Percentiles rank a stretch among this genome's conserved stretches.
Evolutionary conservation across 495 filamentous ascomycete genomes (phyloP).

Genomic region (Umbilicaria muhlenbergii): DNA sequence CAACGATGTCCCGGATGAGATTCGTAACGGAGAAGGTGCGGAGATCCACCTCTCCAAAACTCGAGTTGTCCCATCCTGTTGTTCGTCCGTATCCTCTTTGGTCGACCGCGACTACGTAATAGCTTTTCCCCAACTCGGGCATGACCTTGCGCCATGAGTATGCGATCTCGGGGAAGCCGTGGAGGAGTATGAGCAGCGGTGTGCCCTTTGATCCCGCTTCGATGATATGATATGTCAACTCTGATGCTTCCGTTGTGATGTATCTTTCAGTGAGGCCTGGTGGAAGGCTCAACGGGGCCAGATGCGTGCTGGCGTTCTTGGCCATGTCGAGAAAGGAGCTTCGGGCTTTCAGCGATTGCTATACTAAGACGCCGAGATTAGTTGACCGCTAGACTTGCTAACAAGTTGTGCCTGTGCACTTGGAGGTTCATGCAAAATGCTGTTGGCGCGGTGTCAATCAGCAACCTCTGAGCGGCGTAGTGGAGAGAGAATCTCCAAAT

Average conservation of each 20-base stretch:
- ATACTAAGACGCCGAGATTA: too few relatives aligned
- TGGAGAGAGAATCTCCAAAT: too few relatives aligned
- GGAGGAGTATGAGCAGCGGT: slow-evolving; percentile 46
- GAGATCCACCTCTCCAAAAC: slow-evolving; percentile 37
- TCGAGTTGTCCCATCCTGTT: slow-evolving; percentile 38
- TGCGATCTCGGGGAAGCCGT: slow-evolving; percentile 53
- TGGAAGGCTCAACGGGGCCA: slow-evolving; percentile 30
- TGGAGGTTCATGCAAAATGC: too few relatives aligned
- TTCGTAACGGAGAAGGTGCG: slow-evolving; percentile 38
- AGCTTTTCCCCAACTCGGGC: slow-evolving; percentile 34
- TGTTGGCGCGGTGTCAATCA: too few relatives aligned
- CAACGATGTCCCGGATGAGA: slow-evolving; percentile 45
- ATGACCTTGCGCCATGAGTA: slow-evolving; percentile 55
- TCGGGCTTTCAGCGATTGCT: too few relatives aligned
- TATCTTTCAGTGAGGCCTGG: slow-evolving; percentile 32
- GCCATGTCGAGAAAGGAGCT: too few relatives aligned
- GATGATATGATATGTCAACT: slow-evolving; percentile 46
- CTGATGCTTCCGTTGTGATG: slow-evolving; percentile 27
- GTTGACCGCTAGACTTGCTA: too few relatives aligned
- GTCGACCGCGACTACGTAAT: slow-evolving; percentile 51
- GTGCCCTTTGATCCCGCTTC: slow-evolving; percentile 31
- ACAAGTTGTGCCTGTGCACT: too few relatives aligned
- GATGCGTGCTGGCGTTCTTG: too few relatives aligned
- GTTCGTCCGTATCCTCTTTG: slow-evolving; percentile 57
- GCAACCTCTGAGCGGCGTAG: too few relatives aligned